Percentiles rank a stretch among this genome's conserved stretches.
These are phyloP conservation scores for Alternaria triticimaculans DNA, from an alignment of 2,329 filamentous ascomycete species.

Conservation along the genomic window DNA sequence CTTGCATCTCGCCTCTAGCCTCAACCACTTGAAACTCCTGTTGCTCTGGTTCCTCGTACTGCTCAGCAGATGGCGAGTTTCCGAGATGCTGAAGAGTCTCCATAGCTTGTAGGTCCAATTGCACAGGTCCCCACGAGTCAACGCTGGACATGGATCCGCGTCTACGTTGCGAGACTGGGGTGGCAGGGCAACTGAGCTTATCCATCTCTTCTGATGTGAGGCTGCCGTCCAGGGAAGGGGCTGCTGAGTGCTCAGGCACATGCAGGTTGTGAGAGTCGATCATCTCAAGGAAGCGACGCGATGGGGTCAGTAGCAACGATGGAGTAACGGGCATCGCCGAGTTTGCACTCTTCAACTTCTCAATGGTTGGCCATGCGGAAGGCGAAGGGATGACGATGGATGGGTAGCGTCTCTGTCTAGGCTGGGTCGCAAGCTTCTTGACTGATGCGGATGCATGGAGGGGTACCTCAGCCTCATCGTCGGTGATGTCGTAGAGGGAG, in stretches of 20 bases:
- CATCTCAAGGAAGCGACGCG: conserved; percentile 74
- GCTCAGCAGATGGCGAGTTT: conserved; percentile 38
- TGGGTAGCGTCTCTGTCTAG: conserved; percentile 60
- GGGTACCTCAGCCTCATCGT: conserved; percentile 69
- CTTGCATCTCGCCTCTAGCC: conserved; percentile 66
- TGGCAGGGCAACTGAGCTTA: conserved; percentile 81
- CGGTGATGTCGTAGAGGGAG: conserved; percentile 85
- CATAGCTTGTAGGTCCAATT: conserved; percentile 79
- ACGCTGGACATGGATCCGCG: conserved; percentile 54
- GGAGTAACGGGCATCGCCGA: conserved; percentile 58
- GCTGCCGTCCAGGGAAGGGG: conserved; percentile 89
- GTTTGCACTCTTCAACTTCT: conserved; percentile 61
- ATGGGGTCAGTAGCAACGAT: conserved; percentile 72
- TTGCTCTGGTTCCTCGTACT: conserved; percentile 28
- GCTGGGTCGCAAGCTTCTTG: conserved; percentile 47
- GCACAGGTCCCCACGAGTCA: conserved; percentile 67
- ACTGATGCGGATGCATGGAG: conserved; percentile 60
- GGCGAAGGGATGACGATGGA: conserved; percentile 66
- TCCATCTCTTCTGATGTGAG: conserved; percentile 87
- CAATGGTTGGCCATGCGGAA: conserved; percentile 63
- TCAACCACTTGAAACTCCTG: conserved; percentile 47
- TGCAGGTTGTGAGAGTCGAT: conserved; percentile 65
- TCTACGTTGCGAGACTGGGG: conserved; percentile 65
- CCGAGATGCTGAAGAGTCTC: conserved; percentile 77
- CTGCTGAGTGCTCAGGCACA: conserved; percentile 76